A percentile compares a stretch with the other conserved stretches of the same genome.
Evolutionary conservation across 2,329 filamentous ascomycete species (phyloP).

Genomic region (Calonectria pauciramosa): DNA sequence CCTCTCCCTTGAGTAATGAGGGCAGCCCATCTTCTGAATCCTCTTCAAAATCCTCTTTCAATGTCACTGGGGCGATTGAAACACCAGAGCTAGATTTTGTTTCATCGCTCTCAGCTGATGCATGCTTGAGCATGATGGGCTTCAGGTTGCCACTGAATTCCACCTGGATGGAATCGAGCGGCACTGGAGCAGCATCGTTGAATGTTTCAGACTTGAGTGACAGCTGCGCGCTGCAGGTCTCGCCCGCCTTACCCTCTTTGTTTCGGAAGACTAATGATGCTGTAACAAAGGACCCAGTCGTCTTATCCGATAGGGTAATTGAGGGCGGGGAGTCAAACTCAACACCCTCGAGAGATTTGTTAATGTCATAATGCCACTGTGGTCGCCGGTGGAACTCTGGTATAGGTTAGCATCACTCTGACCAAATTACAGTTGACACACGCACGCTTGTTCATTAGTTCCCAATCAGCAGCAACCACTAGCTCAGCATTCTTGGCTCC

Average conservation of each 20-base stretch:
- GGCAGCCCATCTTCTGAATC: slow-evolving; percentile 47
- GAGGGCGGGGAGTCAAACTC: slow-evolving; percentile 59
- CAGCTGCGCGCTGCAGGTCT: slow-evolving; percentile 70
- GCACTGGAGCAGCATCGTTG: slow-evolving; percentile 63
- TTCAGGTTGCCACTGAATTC: slow-evolving; percentile 71
- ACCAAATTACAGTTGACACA: slow-evolving; percentile 20
- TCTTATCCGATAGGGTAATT: slow-evolving; percentile 65
- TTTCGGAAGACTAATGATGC: slow-evolving; percentile 70
- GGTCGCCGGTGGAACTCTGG: slow-evolving; percentile 67
- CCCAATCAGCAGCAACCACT: slow-evolving; percentile 75
- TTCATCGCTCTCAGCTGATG: slow-evolving; percentile 30
- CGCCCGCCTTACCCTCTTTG: slow-evolving; percentile 73
- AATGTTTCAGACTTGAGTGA: slow-evolving; percentile 70
- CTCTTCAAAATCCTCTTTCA: slow-evolving; percentile 50
- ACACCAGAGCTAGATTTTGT: slow-evolving; percentile 14
- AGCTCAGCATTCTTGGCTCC: slow-evolving; percentile 66
- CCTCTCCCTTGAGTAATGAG: slow-evolving; percentile 64
- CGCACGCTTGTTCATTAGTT: slow-evolving; percentile 72
- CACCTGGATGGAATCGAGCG: slow-evolving; percentile 65
- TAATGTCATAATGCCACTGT: slow-evolving; percentile 74
- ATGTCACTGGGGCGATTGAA: slow-evolving; percentile 44
- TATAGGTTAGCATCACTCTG: slow-evolving; percentile 22
- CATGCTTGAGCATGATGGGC: slow-evolving; percentile 65
- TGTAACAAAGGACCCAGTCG: slow-evolving; percentile 66
- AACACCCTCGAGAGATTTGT: slow-evolving; percentile 67